Percentiles rank a stretch among this genome's conserved stretches.
Conservation (phyloP, 139 green algal genomes). For the Tetratostichococcus sp. region DNA sequence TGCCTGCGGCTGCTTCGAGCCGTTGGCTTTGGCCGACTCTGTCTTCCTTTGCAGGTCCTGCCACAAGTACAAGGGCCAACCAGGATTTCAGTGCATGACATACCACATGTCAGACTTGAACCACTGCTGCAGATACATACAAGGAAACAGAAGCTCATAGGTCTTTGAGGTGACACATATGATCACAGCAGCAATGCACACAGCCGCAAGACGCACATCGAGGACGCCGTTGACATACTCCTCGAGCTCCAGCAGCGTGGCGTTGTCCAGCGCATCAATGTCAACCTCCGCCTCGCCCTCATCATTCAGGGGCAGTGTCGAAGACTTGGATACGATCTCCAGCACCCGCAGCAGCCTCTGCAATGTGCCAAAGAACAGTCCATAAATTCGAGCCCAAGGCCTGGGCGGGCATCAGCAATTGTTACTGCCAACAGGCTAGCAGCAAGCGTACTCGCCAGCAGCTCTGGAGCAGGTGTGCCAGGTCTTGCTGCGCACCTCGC, state of each 20-base stretch:
- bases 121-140: too few relatives aligned
- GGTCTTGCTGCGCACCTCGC: conserved; percentile 14
- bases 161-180: too few relatives aligned
- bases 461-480: not conserved
- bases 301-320: conserved; percentile 15
- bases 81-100: too few relatives aligned
- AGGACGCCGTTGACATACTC: conserved; percentile 31
- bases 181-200: too few relatives aligned
- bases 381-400: too few relatives aligned
- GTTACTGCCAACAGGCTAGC: too few relatives aligned
- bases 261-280: conserved; percentile 44
- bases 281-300: conserved; percentile 66
- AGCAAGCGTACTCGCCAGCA: too few relatives aligned
- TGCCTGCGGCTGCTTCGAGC: not conserved
- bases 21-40: not conserved
- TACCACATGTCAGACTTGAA: too few relatives aligned
- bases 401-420: too few relatives aligned
- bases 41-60: not conserved
- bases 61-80: not conserved
- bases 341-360: conserved; percentile 39
- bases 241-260: conserved; percentile 56
- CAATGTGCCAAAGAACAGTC: not conserved
- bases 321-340: conserved; percentile 48
- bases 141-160: too few relatives aligned
- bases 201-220: too few relatives aligned